Evolutionary conservation across 371 early-diverging fungal species (phyloP), one percentile per base, ranked within the genome.

Genomic region (Rhizopus sp.): DNA sequence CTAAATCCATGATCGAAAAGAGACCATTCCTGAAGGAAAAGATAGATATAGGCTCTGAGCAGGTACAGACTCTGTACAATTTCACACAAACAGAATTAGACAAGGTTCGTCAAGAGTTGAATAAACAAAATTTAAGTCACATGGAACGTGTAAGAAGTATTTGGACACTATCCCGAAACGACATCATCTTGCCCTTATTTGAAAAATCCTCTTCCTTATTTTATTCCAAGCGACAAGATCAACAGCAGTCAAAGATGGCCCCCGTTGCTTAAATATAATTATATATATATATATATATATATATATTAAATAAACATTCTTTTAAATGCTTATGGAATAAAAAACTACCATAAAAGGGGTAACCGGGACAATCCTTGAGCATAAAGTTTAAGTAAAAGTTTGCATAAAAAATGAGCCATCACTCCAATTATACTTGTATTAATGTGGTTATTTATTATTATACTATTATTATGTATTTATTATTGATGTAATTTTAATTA

Each of bases 91-190:
- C 41, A 37, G 65, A 64, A 44, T 47, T 64, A 41, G 60, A 60
- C n/a, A 64, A 60, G 46, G 44, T 64, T 17, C 52, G 55, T 31
- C 60, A 60, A 52, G 65, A 64, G 37, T 33, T 64, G 16, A 40
- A n/a, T 9, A 64, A 64, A 17, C 52, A 50, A 48, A 42, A 63
- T 23, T 29, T 46, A 13, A 56, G 58, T 42, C 56, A 55, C 52
- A 48, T 64, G 56, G 65, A 60, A n/a, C 55, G 57, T 31, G 55
- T 50, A 15, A 60, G 55, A 50, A 64, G 55, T 44, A 51, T 64
- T 33, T 52, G 60, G 53, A 40, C 45, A 23, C 16, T 64, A 23
- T 64, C 65, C 53, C 65, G 60, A 60, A 56, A 55, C 8, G 65
- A 64, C 41, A 46, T 64, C 7, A 46, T 57, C 13, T 30, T 55